Conservation (phyloP, 768 basidiomycete genomes). For the Chalciporus chontae region DNA sequence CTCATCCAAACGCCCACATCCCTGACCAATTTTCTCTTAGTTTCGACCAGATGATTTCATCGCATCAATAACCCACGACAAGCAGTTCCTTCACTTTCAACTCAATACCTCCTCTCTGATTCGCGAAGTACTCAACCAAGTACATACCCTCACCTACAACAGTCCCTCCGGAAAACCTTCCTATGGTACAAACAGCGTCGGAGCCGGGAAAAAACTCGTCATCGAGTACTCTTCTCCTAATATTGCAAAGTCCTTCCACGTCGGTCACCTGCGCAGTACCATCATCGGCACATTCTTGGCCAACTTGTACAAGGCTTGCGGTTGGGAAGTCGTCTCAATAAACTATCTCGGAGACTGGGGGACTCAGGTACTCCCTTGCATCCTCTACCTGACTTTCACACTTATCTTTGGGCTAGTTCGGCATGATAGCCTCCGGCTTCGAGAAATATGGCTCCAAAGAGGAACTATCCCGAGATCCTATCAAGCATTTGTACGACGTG, state of each 20-base stretch:
- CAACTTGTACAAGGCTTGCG: constrained; percentile 88
- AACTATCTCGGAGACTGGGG: constrained; percentile 99
- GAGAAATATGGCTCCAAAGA: constrained; percentile 88
- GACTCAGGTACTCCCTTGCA: constrained; percentile 65
- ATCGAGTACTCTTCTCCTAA: constrained; percentile 96
- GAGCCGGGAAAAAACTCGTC: constrained; percentile 77
- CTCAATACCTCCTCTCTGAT: constrained; percentile 63
- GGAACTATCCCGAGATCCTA: constrained; percentile 80
- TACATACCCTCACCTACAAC: constrained; percentile 67
- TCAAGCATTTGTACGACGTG: constrained; percentile 91
- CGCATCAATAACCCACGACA: constrained; percentile 62
- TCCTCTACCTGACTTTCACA: background rate
- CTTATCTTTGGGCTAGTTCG: constrained; percentile 48
- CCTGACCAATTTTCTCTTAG: constrained; percentile 34
- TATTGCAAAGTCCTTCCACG: constrained; percentile 98
- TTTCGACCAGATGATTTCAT: constrained; percentile 85
- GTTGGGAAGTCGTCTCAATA: constrained; percentile 87
- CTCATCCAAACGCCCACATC: constrained; percentile 2
- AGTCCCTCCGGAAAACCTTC: constrained; percentile 56
- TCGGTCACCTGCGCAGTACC: constrained; percentile 94
- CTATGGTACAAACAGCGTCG: constrained; percentile 79
- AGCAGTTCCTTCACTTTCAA: constrained; percentile 82
- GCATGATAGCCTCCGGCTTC: constrained; percentile 86
- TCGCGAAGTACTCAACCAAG: constrained; percentile 64
- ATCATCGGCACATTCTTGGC: constrained; percentile 95